phyloP scores from a whole-genome alignment of 2,329 filamentous ascomycete species.

The Aspergillus sp. region DNA sequence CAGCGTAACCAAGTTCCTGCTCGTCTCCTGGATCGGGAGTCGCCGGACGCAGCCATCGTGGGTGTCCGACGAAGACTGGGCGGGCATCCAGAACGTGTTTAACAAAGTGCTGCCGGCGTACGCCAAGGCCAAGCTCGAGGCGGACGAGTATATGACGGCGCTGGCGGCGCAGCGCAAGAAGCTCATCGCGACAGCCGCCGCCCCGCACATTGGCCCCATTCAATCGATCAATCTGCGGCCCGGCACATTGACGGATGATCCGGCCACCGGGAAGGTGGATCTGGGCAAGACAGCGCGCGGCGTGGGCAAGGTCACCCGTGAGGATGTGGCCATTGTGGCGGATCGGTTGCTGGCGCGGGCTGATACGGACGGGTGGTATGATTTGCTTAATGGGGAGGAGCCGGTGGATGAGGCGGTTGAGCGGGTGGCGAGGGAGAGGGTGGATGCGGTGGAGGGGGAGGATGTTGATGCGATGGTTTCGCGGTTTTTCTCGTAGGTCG shows the following conservation, averaged over 20 bases:
- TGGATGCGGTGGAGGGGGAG: slow-evolving; percentile 51
- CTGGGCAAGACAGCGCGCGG: slow-evolving; percentile 47
- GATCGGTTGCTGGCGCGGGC: slow-evolving; percentile 48
- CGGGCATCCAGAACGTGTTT: slow-evolving; percentile 45
- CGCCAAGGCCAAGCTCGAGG: slow-evolving; percentile 53
- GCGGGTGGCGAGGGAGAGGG: slow-evolving; percentile 40
- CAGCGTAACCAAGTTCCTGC: slow-evolving; percentile 52
- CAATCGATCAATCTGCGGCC: slow-evolving; percentile 53
- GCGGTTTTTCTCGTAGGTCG: slow-evolving; percentile 26
- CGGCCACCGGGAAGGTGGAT: slow-evolving; percentile 46
- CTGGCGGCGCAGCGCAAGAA: slow-evolving; percentile 35
- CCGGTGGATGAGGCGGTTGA: slow-evolving; percentile 46
- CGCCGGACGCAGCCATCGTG: slow-evolving; percentile 48
- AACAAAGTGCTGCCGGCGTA: slow-evolving; percentile 51
- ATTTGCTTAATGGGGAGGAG: slow-evolving; percentile 52
- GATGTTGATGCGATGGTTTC: slow-evolving; percentile 47
- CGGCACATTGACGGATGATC: slow-evolving; percentile 47
- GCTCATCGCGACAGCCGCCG: slow-evolving; percentile 6
- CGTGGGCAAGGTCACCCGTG: slow-evolving; percentile 45
- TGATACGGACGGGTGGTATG: slow-evolving; percentile 52
- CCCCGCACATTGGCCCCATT: slow-evolving; percentile 28
- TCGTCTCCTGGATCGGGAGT: slow-evolving; percentile 53
- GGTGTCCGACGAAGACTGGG: slow-evolving; percentile 51
- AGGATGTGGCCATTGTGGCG: slow-evolving; percentile 52
- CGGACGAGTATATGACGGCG: slow-evolving; percentile 54